Percentiles rank a stretch among this genome's conserved stretches.
phyloP scores from a whole-genome alignment of 2,329 filamentous ascomycete species.

The Uncinocarpus reesii region DNA sequence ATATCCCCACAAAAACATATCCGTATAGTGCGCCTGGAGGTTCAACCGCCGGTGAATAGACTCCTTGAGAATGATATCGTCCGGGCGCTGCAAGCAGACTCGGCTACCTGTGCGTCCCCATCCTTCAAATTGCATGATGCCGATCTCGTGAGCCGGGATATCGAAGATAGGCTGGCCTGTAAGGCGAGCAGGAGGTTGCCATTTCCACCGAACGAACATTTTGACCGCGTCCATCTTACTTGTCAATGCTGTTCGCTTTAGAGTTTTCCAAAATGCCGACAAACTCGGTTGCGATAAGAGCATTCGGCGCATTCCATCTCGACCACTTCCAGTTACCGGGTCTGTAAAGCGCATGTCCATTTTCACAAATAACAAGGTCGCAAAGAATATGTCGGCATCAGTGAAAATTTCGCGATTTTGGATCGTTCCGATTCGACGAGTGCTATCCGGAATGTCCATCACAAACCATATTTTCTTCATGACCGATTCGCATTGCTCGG shows the following conservation, averaged over 20 bases:
- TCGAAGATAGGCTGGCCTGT: conserved; percentile 37
- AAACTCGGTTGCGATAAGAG: conserved; percentile 52
- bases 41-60: conserved; percentile 42
- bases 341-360: conserved; percentile 60
- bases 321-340: conserved; percentile 46
- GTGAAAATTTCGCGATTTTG: conserved; percentile 46
- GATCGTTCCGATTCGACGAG: conserved; percentile 46
- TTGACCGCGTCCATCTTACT: conserved; percentile 44
- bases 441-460: conserved; percentile 54
- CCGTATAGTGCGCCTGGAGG: conserved; percentile 45
- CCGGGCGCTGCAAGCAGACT: conserved; percentile 44
- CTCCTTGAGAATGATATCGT: conserved; percentile 52
- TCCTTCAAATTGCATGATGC: conserved; percentile 34
- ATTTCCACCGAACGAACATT: conserved; percentile 50
- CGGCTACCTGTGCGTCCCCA: conserved; percentile 29
- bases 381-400: conserved; percentile 50
- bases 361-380: conserved; percentile 59
- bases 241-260: conserved; percentile 48
- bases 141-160: conserved; percentile 45
- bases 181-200: conserved; percentile 27
- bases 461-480: conserved; percentile 63
- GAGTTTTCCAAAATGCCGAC: conserved; percentile 48
- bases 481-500: conserved; percentile 37
- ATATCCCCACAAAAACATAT: conserved; percentile 55
- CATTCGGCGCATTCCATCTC: conserved; percentile 44